Evolutionary conservation across 352 stramenopile genomes (phyloP), one percentile per base, ranked within the genome.

Genomic region (Pythium aristosporum): DNA sequence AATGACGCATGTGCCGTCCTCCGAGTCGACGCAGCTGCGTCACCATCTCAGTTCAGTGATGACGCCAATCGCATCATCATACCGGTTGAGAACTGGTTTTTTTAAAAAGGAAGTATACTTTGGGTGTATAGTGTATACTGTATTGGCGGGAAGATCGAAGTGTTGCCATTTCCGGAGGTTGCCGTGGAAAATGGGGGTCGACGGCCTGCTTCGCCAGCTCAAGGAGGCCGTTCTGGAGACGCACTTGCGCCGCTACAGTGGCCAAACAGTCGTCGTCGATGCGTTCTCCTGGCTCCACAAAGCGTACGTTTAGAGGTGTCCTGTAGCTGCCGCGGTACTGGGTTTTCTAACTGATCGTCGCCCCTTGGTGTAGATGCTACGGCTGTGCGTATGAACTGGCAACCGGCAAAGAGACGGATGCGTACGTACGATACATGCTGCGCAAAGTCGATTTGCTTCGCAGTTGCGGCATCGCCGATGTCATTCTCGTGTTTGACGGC

Each of bases 281-380:
- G 84, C 82, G 9, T 77, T 91, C 57, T 91, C 84, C 5, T 92
- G 84, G 84, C 74, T 92, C 37, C 82, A 92, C 66, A 92, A 91
- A 63, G 84, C 82, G 84, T 92, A 72, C 44, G 83, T 80, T 32
- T 15, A 3, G 21, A 61, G 5, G 42, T 41, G 54, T 34, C 15
- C n/a, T 41, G 23, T 34, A 41, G 23, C 21, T 10, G n/a, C 25
- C 2, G 39, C 36, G 30, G 1, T 41, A 25, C 25, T 52, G 5
- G n/a, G 2, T 36, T 52, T 34, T 34, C 5, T 9, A 18, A 52
- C 46, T 1, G 0, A 10, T 30, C 3, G 13, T 34, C 21, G n/a
- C 25, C 34, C 1, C 32, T 10, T 30, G 47, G 5, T 36, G 8
- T 52, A 92, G 83, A 32, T 91, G 82, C 71, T 92, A 92, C 51